These are phyloP conservation scores for Verticillium klebahnii DNA, from an alignment of 2,329 filamentous ascomycete species.

Conservation along the genomic window DNA sequence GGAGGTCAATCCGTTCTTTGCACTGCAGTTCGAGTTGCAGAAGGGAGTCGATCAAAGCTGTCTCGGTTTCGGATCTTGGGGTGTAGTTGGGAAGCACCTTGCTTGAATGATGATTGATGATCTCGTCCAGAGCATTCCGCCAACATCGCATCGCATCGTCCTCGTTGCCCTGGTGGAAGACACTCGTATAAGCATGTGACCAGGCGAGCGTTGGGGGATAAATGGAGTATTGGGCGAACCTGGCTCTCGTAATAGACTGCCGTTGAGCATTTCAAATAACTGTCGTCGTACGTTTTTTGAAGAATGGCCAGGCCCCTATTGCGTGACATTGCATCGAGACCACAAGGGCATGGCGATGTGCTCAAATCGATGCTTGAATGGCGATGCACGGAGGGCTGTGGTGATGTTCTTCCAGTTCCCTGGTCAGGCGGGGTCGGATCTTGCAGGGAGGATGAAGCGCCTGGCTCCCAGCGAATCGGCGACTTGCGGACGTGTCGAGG, in stretches of 20 bases:
- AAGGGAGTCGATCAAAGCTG: slow-evolving; percentile 74
- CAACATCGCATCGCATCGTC: slow-evolving; percentile 85
- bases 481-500: neutral
- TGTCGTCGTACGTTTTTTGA: slow-evolving; percentile 97
- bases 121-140: slow-evolving; percentile 82
- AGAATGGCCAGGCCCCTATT: slow-evolving; percentile 62
- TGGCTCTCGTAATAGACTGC: slow-evolving; percentile 94
- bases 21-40: slow-evolving; percentile 83
- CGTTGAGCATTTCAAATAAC: slow-evolving; percentile 89
- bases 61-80: slow-evolving; percentile 77
- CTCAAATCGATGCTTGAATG: neutral
- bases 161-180: slow-evolving; percentile 69
- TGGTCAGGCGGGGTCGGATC: neutral
- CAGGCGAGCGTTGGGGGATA: slow-evolving; percentile 7
- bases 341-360: neutral
- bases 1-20: slow-evolving; percentile 84
- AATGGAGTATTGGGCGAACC: slow-evolving; percentile 42
- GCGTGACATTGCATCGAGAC: slow-evolving; percentile 41
- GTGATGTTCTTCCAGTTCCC: neutral
- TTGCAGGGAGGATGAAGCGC: neutral
- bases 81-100: slow-evolving; percentile 64
- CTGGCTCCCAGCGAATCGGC: neutral
- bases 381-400: neutral
- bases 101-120: slow-evolving; percentile 80
- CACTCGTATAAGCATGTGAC: neutral